Conservation (phyloP, 805 yeast species). For the Barnettozyma vustinii region DNA sequence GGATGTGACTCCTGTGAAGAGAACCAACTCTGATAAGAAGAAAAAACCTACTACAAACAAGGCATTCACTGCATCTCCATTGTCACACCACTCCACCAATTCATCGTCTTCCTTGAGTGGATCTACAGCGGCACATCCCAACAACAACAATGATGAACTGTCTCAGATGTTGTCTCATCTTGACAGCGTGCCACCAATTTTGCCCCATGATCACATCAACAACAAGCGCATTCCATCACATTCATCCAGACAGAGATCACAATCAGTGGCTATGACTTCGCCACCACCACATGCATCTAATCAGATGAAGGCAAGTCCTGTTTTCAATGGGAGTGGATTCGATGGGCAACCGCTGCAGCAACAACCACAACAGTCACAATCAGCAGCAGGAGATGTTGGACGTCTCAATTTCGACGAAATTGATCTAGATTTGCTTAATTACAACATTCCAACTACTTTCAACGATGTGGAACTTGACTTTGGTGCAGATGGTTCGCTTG, state of each 20-base stretch:
- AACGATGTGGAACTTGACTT: constrained; percentile 42
- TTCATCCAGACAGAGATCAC: constrained; percentile 10
- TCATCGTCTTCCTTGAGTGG: not conserved
- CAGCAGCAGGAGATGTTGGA: not conserved
- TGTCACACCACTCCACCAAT: constrained; percentile 9
- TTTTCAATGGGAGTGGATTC: not conserved
- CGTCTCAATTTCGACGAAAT: constrained; percentile 2
- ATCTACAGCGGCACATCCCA: not conserved
- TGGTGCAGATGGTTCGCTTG: constrained; percentile 80
- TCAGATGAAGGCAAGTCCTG: constrained; percentile 3
- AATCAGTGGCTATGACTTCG: constrained; percentile 8
- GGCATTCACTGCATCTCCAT: constrained; percentile 9
- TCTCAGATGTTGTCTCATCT: constrained; percentile 25
- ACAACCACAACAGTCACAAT: not conserved
- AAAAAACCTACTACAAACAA: constrained; percentile 7
- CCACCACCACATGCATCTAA: constrained; percentile 2
- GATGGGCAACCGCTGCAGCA: constrained; percentile 2
- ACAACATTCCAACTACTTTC: constrained; percentile 7
- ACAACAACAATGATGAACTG: constrained; percentile 12
- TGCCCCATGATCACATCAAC: constrained; percentile 9
- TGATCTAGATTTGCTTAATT: constrained; percentile 11
- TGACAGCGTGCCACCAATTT: constrained; percentile 24
- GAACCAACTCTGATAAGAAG: constrained; percentile 12
- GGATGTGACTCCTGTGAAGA: constrained; percentile 3
- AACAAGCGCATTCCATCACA: constrained; percentile 9